Evolutionary conservation across 495 filamentous ascomycete genomes (phyloP), one percentile per base, ranked within the genome.

Genomic region (Penicillium riverlandense): DNA sequence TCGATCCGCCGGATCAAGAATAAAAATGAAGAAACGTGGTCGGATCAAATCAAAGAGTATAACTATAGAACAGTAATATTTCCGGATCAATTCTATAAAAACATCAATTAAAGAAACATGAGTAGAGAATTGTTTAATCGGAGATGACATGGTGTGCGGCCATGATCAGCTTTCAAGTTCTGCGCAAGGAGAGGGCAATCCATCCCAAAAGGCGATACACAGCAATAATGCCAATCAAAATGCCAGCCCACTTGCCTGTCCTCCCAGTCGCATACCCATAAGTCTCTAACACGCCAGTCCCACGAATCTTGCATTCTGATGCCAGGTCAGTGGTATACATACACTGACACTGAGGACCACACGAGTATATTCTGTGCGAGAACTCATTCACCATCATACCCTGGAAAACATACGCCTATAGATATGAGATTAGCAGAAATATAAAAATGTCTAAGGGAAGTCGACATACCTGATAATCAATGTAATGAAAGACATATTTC

Each of bases 341-440:
- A 62, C 87, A 91, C 12, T 76, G 61, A 51, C 82, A 88, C 0
- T 41, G 63, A 1, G 43, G 33, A 1, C 65, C 71, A 49, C 86
- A 91, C 13, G 56, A 57, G 55, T 85, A 92, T 8, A 50, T 72
- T 1, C 85, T 62, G 11, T 78, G 32, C 0, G 59, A 63, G 55
- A 92, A 90, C 62, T 92, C 85, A 56, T 90, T 91, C 14, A 90
- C 77, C 85, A 92, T 88, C 87, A 92, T 90, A 12, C 86, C 87
- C 49, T 88, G 83, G 70, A 92, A 91, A 29, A 90, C 86, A 51
- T 88, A 91, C 13, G 77, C 71, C 65, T 70, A 14, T 51, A 8
- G 11, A 35, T 9, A 32, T 12, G 7, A 37, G 4, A 1, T 16
- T 16, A 16, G 15, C 15, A 16, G 1, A 16, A 16, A 16, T 1